phyloP scores from a whole-genome alignment of 2,329 filamentous ascomycete genomes.

The Fusarium xylarioides region DNA sequence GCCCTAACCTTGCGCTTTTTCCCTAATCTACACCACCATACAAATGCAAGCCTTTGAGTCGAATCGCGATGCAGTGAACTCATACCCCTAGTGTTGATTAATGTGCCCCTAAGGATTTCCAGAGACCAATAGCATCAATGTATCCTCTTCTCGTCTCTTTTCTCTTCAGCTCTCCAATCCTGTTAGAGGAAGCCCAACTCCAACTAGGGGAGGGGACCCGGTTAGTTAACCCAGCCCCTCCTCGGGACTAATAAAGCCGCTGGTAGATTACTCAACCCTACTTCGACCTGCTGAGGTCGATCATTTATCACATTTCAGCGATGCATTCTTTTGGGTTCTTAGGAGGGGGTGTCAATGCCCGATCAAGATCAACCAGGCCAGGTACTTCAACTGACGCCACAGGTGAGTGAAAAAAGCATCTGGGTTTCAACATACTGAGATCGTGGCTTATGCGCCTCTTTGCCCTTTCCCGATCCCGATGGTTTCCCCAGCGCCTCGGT shows the following conservation, averaged over 20 bases:
- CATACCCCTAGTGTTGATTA: slow-evolving; percentile 6
- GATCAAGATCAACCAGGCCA: background rate
- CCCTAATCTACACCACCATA: background rate
- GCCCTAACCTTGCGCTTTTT: background rate
- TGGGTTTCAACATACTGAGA: slow-evolving; percentile 16
- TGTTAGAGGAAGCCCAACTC: background rate
- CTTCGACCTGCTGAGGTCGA: slow-evolving; percentile 4
- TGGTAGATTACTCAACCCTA: slow-evolving; percentile 19
- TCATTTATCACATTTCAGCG: slow-evolving; percentile 31
- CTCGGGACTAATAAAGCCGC: slow-evolving; percentile 15
- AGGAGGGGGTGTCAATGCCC: slow-evolving; percentile 1
- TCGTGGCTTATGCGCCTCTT: slow-evolving; percentile 27
- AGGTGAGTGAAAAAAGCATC: background rate
- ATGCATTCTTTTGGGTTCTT: background rate
- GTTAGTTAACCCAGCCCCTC: slow-evolving; percentile 3
- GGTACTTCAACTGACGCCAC: slow-evolving; percentile 9
- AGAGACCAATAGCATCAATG: slow-evolving; percentile 11
- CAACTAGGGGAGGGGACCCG: slow-evolving; percentile 22
- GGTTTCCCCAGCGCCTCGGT: slow-evolving; percentile 7
- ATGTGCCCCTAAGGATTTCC: slow-evolving; percentile 3
- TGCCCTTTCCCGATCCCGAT: slow-evolving; percentile 26
- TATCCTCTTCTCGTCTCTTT: slow-evolving; percentile 31
- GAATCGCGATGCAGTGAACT: slow-evolving; percentile 4
- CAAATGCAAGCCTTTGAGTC: slow-evolving; percentile 1
- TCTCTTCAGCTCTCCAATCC: slow-evolving; percentile 16